Evolutionary conservation across 2,329 filamentous ascomycete genomes (phyloP).

Genomic region (Exophiala lecanii-corni): DNA sequence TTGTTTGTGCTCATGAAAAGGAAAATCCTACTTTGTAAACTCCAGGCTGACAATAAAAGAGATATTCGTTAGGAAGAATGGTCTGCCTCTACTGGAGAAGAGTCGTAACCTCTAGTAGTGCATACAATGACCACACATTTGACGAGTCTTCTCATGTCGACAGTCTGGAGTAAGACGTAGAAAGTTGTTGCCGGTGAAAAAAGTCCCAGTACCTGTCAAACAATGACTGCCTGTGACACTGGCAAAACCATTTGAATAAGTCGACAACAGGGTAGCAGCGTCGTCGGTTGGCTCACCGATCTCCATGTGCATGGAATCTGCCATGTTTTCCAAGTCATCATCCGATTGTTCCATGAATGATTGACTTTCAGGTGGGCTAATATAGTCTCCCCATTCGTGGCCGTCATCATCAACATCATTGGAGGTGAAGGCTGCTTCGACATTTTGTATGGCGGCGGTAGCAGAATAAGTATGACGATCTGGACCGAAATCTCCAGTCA

Average conservation of each 20-base stretch:
- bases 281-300: background rate
- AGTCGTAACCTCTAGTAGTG: no score
- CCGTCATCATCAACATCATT: background rate
- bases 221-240: background rate
- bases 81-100: no score
- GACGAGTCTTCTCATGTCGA: conserved; percentile 3
- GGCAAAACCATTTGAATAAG: background rate
- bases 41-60: no score
- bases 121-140: background rate
- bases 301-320: background rate
- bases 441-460: background rate
- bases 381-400: background rate
- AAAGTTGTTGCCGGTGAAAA: conserved; percentile 2
- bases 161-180: background rate
- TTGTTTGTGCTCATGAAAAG: no score
- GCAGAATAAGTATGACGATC: background rate
- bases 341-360: background rate
- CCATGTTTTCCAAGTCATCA: background rate
- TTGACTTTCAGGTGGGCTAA: background rate
- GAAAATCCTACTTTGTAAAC: no score
- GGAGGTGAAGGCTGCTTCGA: background rate
- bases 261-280: no score
- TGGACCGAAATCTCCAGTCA: background rate
- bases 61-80: no score
- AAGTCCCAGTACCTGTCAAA: background rate